Base-by-base conservation (phyloP, 768 basidiomycete genomes). In the Naganishia vaughanmartiniae region DNA sequence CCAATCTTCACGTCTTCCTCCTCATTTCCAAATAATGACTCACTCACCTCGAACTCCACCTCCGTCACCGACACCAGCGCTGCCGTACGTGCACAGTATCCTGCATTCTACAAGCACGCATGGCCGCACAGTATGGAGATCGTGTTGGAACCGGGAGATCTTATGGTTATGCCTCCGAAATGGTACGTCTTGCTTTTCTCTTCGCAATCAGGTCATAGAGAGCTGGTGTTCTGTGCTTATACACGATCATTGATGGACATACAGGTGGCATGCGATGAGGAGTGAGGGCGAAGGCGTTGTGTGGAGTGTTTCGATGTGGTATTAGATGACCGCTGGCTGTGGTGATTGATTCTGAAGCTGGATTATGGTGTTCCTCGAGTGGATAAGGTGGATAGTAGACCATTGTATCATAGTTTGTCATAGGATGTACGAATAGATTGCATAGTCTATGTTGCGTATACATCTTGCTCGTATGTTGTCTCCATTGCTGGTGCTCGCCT, bases 151-250 rank as follows among this genome's bases (percentile, higher is more conserved):
- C 88, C 93, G 0, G 95, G 94, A 0, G 95, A 98, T 81, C 69
- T 94, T 54, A 83, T 98, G 54, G 90, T 90, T 78, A 89, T 97
- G 74, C 95, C 95, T 24, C 89, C 90, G 4, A 88, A 90, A 33
- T 83, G 75, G 80, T 63, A 26, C 21, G 60, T 63, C 15, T 30
- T 19, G 15, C 24, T 12, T 4, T 79, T 24, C 26, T 34, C 24
- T 14, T 45, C n/a, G 15, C 4, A 30, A 26, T 26, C 21, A 26
- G 5, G 12, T 36, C 36, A 15, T 42, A 15, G 42, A 42, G 42
- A 2, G 2, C 17, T 42, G 42, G 42, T 15, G 2, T 36, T 42
- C 7, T 42, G 15, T 26, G 26, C 60, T 63, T 12, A 63, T 30
- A 19, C 24, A 9, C 2, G 60, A 12, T 36, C 24, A 39, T n/a